Evolutionary conservation across 768 basidiomycete species (phyloP), one percentile per base, ranked within the genome.

Genomic region (Mrakia gelida): DNA sequence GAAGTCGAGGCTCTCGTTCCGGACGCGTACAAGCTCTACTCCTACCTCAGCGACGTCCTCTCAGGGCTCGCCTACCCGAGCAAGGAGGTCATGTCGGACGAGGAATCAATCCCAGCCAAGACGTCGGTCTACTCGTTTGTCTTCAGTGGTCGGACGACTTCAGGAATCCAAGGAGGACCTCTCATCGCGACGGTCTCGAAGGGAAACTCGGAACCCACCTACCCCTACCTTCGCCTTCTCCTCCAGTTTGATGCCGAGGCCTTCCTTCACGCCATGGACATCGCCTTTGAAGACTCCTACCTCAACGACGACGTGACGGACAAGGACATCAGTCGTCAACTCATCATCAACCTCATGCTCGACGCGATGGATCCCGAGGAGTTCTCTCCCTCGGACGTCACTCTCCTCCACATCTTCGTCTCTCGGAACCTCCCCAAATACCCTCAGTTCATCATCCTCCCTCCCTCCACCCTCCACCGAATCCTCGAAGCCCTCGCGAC

Each of bases 341-440:
- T 91, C 77, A 90, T 98, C 80, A 86, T 95, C 82, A 91, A 91
- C 81, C 91, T 94, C 75, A 86, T 98, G 52, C 87, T 95, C 76
- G 94, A 98, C 82, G 90, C 95, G 71, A 82, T 85, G 82, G 74
- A 80, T 15, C 77, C 81, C 0, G 80, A 77, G 13, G 86, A 87
- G 71, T 84, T 94, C 38, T 85, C 89, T 0, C 84, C 88, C 41
- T 84, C 87, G 59, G 94, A 93, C 82, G 85, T 86, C 77, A 94
- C 92, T 4, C 92, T 99, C 84, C 88, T 96, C 71, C 90, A 95
- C 82, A 98, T 99, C 79, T 99, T 99, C 85, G 88, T 98, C 76
- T 93, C 97, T 5, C 91, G 95, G 78, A 99, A 98, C 84, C 89
- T 97, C 16, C 94, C 97, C 0, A 98, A 98, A 85, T 99, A 98